Percentiles rank a stretch among this genome's conserved stretches.
These are phyloP conservation scores for Penicillium polonicum DNA, from an alignment of 2,329 filamentous ascomycete species.

Conservation along the genomic window DNA sequence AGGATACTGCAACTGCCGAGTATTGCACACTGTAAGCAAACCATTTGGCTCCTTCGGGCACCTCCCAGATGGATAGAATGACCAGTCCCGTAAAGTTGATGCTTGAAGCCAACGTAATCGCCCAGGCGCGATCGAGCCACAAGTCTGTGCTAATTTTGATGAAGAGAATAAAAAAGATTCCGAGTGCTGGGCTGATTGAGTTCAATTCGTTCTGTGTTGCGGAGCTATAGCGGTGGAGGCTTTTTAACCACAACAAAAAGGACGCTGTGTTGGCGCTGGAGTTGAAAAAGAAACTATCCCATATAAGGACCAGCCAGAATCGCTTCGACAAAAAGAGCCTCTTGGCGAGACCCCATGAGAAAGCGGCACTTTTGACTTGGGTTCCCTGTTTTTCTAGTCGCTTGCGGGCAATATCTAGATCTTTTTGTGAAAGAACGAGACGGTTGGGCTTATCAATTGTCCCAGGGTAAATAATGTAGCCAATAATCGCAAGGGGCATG, in stretches of 20 bases:
- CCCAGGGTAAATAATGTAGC: neutral
- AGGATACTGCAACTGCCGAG: neutral
- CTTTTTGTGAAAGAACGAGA: neutral
- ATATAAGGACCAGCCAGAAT: neutral
- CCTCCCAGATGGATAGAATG: neutral
- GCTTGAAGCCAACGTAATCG: neutral
- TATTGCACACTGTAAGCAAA: neutral
- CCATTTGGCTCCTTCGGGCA: neutral
- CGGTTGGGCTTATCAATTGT: neutral
- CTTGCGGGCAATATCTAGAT: neutral
- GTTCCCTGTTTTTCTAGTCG: neutral
- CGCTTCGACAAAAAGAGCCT: neutral
- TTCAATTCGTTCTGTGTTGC: neutral
- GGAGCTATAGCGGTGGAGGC: neutral
- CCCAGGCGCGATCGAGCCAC: neutral
- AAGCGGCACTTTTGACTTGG: neutral
- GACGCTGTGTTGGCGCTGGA: neutral
- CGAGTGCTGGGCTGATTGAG: neutral
- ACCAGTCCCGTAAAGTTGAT: neutral
- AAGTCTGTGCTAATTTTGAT: neutral
- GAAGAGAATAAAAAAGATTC: neutral
- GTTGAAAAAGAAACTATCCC: neutral
- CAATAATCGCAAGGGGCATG: neutral
- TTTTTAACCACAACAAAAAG: neutral
- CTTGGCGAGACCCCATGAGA: neutral